phyloP scores from a whole-genome alignment of 2,329 filamentous ascomycete species.

The Arachnopeziza araneosa region DNA sequence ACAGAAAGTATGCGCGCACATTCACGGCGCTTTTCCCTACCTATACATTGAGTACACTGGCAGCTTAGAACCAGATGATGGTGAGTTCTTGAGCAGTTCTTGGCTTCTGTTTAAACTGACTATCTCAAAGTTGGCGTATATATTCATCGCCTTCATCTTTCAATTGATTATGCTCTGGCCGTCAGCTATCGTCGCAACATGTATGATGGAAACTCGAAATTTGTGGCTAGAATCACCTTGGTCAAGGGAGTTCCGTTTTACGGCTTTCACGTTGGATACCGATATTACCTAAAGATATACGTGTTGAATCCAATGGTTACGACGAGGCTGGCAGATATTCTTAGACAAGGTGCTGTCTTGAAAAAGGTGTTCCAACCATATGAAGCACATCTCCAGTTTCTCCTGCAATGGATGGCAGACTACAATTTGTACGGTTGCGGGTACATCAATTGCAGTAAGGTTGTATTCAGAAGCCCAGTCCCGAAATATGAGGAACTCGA shows the following conservation, averaged over 20 bases:
- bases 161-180: conserved; percentile 85
- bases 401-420: conserved; percentile 96
- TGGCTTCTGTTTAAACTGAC: conserved; percentile 11
- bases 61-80: conserved; percentile 57
- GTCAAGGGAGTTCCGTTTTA: conserved; percentile 95
- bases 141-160: conserved; percentile 72
- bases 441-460: conserved; percentile 69
- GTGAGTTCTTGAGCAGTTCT: conserved; percentile 41
- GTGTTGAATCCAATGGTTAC: conserved; percentile 82
- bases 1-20: conserved; percentile 91
- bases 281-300: conserved; percentile 90
- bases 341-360: conserved; percentile 84
- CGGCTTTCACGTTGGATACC: conserved; percentile 89
- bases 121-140: conserved; percentile 60
- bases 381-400: conserved; percentile 87
- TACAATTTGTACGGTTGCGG: conserved; percentile 95
- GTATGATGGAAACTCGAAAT: conserved; percentile 61
- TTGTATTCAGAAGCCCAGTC: conserved; percentile 69
- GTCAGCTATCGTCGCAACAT: conserved; percentile 76
- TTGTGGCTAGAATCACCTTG: conserved; percentile 84
- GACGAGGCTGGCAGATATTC: conserved; percentile 78
- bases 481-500: conserved; percentile 61
- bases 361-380: conserved; percentile 82
- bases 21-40: conserved; percentile 94
- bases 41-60: conserved; percentile 85